phyloP scores from a whole-genome alignment of 169 alveolate species.

The Plasmodium gallinaceum region DNA sequence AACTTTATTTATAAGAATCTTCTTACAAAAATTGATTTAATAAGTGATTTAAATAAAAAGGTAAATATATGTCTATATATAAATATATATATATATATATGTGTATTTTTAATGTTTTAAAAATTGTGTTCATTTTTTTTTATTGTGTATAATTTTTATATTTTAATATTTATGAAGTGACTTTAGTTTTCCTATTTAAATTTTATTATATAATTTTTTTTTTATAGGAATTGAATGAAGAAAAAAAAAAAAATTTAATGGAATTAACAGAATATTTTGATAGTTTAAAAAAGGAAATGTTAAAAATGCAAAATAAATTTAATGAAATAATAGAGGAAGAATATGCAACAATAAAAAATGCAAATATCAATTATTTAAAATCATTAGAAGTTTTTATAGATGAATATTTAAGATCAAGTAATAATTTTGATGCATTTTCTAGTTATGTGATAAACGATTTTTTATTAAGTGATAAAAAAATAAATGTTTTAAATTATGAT shows the following conservation, averaged over 20 bases:
- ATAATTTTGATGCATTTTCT: conserved; percentile 46
- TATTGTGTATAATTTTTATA: conserved; percentile 4
- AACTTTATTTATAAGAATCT: conserved; percentile 45
- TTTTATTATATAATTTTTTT: not conserved
- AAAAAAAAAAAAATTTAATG: conserved; percentile 14
- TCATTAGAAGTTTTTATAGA: conserved; percentile 7
- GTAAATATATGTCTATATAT: not conserved
- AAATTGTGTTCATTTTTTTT: not conserved
- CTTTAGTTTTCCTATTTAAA: not conserved
- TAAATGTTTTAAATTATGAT: conserved; percentile 52
- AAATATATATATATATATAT: not conserved
- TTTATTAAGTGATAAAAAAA: conserved; percentile 46
- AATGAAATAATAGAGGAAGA: conserved; percentile 27
- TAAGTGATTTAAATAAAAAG: conserved; percentile 54
- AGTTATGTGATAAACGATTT: conserved; percentile 63
- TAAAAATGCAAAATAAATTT: conserved; percentile 20
- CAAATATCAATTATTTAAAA: conserved; percentile 13
- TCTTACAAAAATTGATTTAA: conserved; percentile 49
- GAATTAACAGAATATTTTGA: conserved; percentile 35
- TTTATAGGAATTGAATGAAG: conserved; percentile 47
- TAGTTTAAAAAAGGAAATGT: conserved; percentile 11
- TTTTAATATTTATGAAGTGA: not conserved
- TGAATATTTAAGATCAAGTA: conserved; percentile 24
- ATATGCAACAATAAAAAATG: conserved; percentile 7
- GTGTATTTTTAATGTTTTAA: not conserved